Percentiles rank a stretch among this genome's conserved stretches.
These are phyloP conservation scores for Xanthoparmelia taractica DNA, from an alignment of 495 filamentous ascomycete species.

Conservation along the genomic window DNA sequence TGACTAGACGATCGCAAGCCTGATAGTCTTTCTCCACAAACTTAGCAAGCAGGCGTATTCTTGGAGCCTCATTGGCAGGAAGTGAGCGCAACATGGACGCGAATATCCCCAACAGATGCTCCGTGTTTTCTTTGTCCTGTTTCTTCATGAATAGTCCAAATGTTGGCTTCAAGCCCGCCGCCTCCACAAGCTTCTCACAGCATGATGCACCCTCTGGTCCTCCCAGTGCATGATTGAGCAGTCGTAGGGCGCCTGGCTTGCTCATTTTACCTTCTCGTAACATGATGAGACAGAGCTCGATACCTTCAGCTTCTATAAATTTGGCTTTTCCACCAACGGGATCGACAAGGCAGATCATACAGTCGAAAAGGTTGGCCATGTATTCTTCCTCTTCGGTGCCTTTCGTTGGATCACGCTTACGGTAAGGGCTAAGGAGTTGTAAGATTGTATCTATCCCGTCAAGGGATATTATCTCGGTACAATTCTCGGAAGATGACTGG, in stretches of 20 bases:
- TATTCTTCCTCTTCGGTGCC: constrained; percentile 90
- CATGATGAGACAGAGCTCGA: constrained; percentile 90
- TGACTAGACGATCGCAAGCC: constrained; percentile 63
- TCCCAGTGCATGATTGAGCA: constrained; percentile 75
- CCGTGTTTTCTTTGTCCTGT: constrained; percentile 59
- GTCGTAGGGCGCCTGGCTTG: constrained; percentile 64
- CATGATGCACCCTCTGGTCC: constrained; percentile 50
- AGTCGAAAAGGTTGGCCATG: constrained; percentile 86
- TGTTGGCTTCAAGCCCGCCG: constrained; percentile 72
- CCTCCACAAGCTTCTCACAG: constrained; percentile 71
- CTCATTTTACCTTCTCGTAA: constrained; percentile 71
- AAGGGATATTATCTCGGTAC: constrained; percentile 52
- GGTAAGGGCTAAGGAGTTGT: constrained; percentile 79
- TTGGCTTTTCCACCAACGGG: constrained; percentile 66
- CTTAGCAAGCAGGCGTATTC: constrained; percentile 82
- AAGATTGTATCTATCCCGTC: constrained; percentile 75
- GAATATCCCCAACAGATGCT: constrained; percentile 87
- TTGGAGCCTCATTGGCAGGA: constrained; percentile 66
- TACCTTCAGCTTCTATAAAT: constrained; percentile 83
- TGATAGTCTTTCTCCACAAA: constrained; percentile 94
- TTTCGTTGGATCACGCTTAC: constrained; percentile 77
- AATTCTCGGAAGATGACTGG: constrained; percentile 59
- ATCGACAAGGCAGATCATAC: constrained; percentile 70
- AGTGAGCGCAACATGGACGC: constrained; percentile 72
- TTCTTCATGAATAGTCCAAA: constrained; percentile 91